Base-by-base conservation (phyloP, 495 filamentous ascomycete species). In the Eremomyces bilateralis region DNA sequence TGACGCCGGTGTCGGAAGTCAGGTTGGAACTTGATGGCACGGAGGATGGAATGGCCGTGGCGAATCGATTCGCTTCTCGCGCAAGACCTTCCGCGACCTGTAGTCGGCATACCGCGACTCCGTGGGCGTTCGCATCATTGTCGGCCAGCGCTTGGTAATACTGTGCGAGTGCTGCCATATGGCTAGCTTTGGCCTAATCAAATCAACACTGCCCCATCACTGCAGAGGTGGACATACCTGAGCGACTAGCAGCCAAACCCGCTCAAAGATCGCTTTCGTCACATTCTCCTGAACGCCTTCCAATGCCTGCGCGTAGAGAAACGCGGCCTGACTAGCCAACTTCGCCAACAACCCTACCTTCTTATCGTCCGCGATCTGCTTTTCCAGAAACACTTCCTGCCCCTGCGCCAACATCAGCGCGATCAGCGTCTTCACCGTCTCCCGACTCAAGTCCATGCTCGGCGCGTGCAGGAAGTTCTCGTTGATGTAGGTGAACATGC, bases 401-500 rank as follows among this genome's bases (percentile, higher is more conserved):
- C 74, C 84, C 55, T 97, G 88, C 4, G 85, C 90, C 25, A 97
- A 65, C 63, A 82, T 94, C 39, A 95, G 68, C 34, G 71, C 68
- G 49, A 97, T 95, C 40, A 97, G 53, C 1, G 83, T 82, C 57
- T 92, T 93, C 39, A 97, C 80, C 2, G 88, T 95, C 12, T 95
- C 82, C 39, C 84, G 64, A 51, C 84, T 93, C 21, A 97, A 57
- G 48, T 97, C 88, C 18, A 79, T 88, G 6, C 83, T 93, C 2
- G 88, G 88, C 21, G 88, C 88, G 49, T 97, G 90, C 27, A 94
- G 60, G 55, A 97, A 97, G 57, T 97, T 95, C 58, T 95, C 84
- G 53, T 95, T 97, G 60, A 97, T 95, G 47, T 97, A 97, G 15
- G 83, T 94, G 55, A 95, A 97, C 88, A 97, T 97, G 53, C 88